Evolutionary conservation across 176 grass and related monocot genomes (phyloP), one percentile per base, ranked within the genome.

Genomic region (Oryza brachyantha): DNA sequence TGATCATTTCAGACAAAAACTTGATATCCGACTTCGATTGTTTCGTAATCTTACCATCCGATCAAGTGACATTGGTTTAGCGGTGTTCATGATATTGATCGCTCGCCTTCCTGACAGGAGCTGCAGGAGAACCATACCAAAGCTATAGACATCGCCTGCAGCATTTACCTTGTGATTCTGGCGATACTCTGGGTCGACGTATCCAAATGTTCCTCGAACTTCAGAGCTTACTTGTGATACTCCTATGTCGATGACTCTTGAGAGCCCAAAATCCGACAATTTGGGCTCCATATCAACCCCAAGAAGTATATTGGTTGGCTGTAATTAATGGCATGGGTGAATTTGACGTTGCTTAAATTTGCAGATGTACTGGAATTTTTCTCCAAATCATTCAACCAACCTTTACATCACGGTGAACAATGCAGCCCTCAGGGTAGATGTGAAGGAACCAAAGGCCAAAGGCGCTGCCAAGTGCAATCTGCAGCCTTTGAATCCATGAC

Each of bases 401-500:
- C 88, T 93, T 93, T 31, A 93, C 40, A 46, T 93, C 88, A 79
- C 91, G 82, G 75, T 93, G 91, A 76, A 93, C 91, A 28, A 93
- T 93, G 81, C 87, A 93, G 59, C 87, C 91, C 57, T 82, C 91
- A 36, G 87, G 81, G 70, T 83, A 93, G 66, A 84, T 85, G 68
- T 93, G 91, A 52, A 93, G 87, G 66, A 90, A 90, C 87, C 91
- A 93, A 83, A 93, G 91, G 42, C 91, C 87, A 3, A 87, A 90
- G 59, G 87, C 87, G 1, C 91, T 88, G 11, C 84, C 87, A 13
- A 93, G 64, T 4, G 91, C 91, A 35, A 93, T 85, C 75, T 85
- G 84, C 66, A 93, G 82, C 46, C 87, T 85, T 54, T 93, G 85
- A 45, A 79, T 80, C 87, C 91, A 93, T 48, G 74, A 77, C 3